phyloP scores from a whole-genome alignment of 768 basidiomycete species.

The Baorangia bicolor region DNA sequence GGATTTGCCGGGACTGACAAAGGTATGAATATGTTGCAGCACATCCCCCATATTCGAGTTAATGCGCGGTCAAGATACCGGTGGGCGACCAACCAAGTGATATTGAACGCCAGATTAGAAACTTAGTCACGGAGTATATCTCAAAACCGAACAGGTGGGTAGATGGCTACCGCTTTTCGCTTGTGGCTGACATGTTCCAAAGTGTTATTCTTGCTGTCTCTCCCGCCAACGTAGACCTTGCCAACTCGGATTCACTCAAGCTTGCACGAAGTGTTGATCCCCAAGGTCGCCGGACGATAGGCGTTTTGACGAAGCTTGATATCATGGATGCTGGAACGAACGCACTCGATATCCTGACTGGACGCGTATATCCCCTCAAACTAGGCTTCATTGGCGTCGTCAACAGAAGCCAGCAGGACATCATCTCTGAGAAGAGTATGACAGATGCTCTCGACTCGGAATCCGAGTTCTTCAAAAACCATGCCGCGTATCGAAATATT shows the following conservation, averaged over 20 bases:
- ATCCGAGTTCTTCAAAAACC: constrained; percentile 86
- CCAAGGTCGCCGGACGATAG: constrained; percentile 94
- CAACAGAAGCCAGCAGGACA: constrained; percentile 97
- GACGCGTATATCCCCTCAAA: constrained; percentile 96
- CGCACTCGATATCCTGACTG: constrained; percentile 92
- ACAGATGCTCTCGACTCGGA: constrained; percentile 81
- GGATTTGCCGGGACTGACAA: constrained; percentile 95
- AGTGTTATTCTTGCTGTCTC: constrained; percentile 98
- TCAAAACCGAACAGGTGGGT: constrained; percentile 91
- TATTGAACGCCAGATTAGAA: constrained; percentile 95
- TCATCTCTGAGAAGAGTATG: constrained; percentile 85
- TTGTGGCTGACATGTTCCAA: constrained; percentile 11
- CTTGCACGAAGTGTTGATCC: constrained; percentile 95
- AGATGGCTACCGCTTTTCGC: not conserved
- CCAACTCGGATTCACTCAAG: constrained; percentile 97
- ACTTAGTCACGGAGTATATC: constrained; percentile 93
- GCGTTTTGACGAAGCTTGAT: constrained; percentile 95
- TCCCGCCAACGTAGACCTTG: constrained; percentile 96
- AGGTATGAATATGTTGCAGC: constrained; percentile 50
- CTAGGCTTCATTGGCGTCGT: constrained; percentile 98
- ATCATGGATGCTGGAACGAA: constrained; percentile 99
- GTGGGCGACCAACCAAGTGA: constrained; percentile 98
- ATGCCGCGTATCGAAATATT: constrained; percentile 92
- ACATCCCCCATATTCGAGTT: not conserved
- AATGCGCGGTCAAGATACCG: constrained; percentile 60